Evolutionary conservation across 2,329 filamentous ascomycete genomes (phyloP).

Genomic region (Tolypocladium tundrense): DNA sequence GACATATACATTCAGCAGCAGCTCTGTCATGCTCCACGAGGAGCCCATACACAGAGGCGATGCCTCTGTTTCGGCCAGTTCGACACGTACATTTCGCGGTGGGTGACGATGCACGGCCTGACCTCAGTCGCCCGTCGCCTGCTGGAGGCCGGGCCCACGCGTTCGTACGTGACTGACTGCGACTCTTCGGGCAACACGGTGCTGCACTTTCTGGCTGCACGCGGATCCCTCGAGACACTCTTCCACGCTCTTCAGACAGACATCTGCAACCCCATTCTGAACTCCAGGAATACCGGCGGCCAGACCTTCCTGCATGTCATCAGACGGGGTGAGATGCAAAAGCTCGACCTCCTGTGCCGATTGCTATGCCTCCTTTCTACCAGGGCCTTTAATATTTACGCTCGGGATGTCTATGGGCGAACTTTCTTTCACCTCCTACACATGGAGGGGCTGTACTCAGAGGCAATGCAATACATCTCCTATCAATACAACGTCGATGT

Average conservation of each 20-base stretch:
- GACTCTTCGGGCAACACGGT: constrained; percentile 39
- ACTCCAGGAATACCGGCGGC: constrained; percentile 28
- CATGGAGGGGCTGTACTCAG: constrained; percentile 9
- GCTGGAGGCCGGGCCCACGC: not conserved
- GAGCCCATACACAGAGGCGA: constrained; percentile 13
- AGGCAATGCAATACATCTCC: constrained; percentile 21
- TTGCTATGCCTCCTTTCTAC: constrained; percentile 13
- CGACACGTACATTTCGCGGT: constrained; percentile 15
- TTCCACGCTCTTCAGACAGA: constrained; percentile 13
- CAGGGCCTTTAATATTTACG: constrained; percentile 20
- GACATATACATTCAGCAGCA: constrained; percentile 10
- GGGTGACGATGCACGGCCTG: constrained; percentile 18
- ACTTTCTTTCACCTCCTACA: constrained; percentile 38
- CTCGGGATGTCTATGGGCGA: constrained; percentile 39
- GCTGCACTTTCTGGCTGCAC: constrained; percentile 34
- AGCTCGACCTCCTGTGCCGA: constrained; percentile 14
- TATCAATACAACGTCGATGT: constrained; percentile 19
- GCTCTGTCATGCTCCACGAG: constrained; percentile 9
- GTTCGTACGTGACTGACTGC: constrained; percentile 6
- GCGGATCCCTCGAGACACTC: constrained; percentile 16
- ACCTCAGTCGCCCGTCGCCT: constrained; percentile 9
- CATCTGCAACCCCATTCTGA: constrained; percentile 10
- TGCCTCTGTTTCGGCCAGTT: constrained; percentile 18
- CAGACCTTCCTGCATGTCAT: constrained; percentile 41
- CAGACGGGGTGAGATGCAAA: constrained; percentile 21